phyloP scores from a whole-genome alignment of 2,329 filamentous ascomycete genomes.

The Aspergillus luchuensis region DNA sequence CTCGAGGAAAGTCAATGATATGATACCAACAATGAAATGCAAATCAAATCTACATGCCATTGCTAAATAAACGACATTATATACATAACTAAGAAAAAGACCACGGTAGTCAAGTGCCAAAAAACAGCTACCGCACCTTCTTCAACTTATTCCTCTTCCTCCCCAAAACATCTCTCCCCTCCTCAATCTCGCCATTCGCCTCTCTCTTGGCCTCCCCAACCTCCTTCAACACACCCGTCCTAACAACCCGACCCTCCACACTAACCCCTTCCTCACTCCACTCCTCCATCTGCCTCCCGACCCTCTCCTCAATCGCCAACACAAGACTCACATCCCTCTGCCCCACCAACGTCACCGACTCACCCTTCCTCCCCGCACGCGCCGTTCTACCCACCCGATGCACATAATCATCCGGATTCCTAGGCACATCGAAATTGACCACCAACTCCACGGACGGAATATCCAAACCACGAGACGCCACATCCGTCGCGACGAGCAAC shows the following conservation, averaged over 20 bases:
- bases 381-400: slow-evolving; percentile 95
- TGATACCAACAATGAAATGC: no score
- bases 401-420: slow-evolving; percentile 97
- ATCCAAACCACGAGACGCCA: slow-evolving; percentile 90
- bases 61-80: background rate
- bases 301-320: slow-evolving; percentile 83
- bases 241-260: slow-evolving; percentile 83
- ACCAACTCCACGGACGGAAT: slow-evolving; percentile 90
- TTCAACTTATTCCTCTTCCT: slow-evolving; percentile 62
- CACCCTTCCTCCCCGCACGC: slow-evolving; percentile 80
- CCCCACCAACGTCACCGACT: slow-evolving; percentile 84
- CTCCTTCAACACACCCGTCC: slow-evolving; percentile 75
- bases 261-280: slow-evolving; percentile 92
- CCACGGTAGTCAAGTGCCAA: background rate
- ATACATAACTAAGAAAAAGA: background rate
- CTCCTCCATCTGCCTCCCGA: slow-evolving; percentile 74
- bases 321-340: slow-evolving; percentile 90
- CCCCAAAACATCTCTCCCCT: slow-evolving; percentile 87
- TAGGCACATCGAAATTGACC: slow-evolving; percentile 91
- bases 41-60: no score
- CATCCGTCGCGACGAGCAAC: slow-evolving; percentile 91
- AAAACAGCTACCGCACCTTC: slow-evolving; percentile 37
- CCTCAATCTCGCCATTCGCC: slow-evolving; percentile 85
- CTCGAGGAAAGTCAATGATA: background rate
- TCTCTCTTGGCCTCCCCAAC: slow-evolving; percentile 97